Conservation (phyloP, 2,329 filamentous ascomycete genomes). For the Monosporascus cannonballus region DNA sequence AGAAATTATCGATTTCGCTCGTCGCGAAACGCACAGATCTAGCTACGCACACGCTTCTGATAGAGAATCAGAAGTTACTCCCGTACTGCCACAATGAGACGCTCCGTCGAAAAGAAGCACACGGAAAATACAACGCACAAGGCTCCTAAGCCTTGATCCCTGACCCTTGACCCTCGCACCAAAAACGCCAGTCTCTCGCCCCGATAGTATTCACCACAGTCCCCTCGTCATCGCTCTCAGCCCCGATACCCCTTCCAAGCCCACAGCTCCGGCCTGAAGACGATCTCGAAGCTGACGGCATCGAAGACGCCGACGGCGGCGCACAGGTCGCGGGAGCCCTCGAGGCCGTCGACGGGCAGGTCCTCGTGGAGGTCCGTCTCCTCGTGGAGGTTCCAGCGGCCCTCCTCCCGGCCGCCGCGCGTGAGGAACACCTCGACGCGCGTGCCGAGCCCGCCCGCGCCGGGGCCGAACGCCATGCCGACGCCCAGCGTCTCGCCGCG, state of each 20-base stretch:
- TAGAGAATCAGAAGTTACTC: too few species aligned
- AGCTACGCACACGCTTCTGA: too few species aligned
- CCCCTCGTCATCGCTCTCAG: neutral
- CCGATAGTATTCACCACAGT: too few species aligned
- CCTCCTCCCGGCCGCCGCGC: conserved; percentile 52
- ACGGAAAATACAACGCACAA: too few species aligned
- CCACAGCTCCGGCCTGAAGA: conserved; percentile 56
- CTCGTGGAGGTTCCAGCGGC: conserved; percentile 68
- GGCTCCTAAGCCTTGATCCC: too few species aligned
- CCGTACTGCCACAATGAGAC: too few species aligned
- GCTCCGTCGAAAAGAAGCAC: too few species aligned
- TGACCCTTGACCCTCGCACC: too few species aligned
- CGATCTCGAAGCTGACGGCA: conserved; percentile 60
- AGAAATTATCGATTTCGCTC: too few species aligned
- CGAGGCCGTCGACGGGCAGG: conserved; percentile 58
- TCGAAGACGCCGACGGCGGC: conserved; percentile 68
- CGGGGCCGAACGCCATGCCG: conserved; percentile 56
- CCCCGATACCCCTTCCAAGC: conserved; percentile 34
- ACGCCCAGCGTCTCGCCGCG: conserved; percentile 63
- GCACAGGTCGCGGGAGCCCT: conserved; percentile 65
- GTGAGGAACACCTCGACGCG: conserved; percentile 64
- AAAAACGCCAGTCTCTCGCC: too few species aligned
- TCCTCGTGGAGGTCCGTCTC: conserved; percentile 61
- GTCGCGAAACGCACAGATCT: too few species aligned
- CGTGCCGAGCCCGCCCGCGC: conserved; percentile 27